A percentile compares a stretch with the other conserved stretches of the same genome.
Evolutionary conservation across 805 yeast genomes (phyloP).

Genomic region (Kuraishia cidri): DNA sequence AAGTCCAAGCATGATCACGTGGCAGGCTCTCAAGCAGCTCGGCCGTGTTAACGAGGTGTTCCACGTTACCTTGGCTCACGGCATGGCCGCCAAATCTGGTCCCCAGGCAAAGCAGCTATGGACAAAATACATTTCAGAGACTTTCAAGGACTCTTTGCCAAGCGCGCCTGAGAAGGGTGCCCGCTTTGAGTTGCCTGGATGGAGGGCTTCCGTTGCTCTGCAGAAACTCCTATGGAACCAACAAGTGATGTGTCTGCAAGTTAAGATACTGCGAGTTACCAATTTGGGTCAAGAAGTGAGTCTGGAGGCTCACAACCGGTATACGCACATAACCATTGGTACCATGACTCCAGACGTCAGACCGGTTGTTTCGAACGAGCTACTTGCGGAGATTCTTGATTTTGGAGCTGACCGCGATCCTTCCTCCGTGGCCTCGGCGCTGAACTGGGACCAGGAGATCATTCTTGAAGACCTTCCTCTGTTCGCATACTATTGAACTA

Average conservation of each 20-base stretch:
- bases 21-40: slow-evolving; percentile 15
- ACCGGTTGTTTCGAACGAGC: slow-evolving; percentile 2
- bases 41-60: slow-evolving; percentile 41
- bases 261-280: slow-evolving; percentile 19
- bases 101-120: slow-evolving; percentile 9
- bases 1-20: slow-evolving; percentile 6
- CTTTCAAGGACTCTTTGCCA: slow-evolving; percentile 7
- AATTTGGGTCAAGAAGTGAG: slow-evolving; percentile 5
- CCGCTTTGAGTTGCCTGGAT: slow-evolving; percentile 2
- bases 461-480: neutral
- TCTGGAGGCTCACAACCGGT: slow-evolving; percentile 25
- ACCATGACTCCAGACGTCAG: slow-evolving; percentile 16
- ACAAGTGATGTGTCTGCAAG: slow-evolving; percentile 45
- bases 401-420: neutral
- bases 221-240: slow-evolving; percentile 39
- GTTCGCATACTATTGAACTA: neutral
- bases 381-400: neutral
- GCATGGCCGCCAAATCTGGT: slow-evolving; percentile 9
- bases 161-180: slow-evolving; percentile 1
- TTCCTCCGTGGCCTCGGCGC: neutral
- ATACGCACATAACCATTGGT: slow-evolving; percentile 72
- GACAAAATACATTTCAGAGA: slow-evolving; percentile 5
- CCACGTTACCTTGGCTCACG: slow-evolving; percentile 64
- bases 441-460: slow-evolving; percentile 1
- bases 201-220: slow-evolving; percentile 29